Percentiles rank a stretch among this genome's conserved stretches.
Evolutionary conservation across 2,329 filamentous ascomycete species (phyloP).

Genomic region (Epichloe festucae): DNA sequence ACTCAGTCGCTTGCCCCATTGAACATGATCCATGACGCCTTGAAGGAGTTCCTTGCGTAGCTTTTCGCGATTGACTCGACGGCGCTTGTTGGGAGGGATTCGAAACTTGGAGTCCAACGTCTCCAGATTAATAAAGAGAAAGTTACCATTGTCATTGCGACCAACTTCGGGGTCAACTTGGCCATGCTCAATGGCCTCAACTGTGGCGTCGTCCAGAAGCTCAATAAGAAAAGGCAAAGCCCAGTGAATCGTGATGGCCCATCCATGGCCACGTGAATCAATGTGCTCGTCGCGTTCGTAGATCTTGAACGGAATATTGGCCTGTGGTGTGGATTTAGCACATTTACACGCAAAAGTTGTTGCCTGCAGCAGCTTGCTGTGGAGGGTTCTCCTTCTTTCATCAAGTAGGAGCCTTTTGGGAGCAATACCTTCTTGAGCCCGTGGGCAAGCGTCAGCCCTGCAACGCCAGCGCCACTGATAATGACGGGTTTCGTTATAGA

Average conservation of each 20-base stretch:
- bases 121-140: slow-evolving; percentile 27
- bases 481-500: slow-evolving; percentile 15
- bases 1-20: slow-evolving; percentile 20
- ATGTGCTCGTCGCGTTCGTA: slow-evolving; percentile 19
- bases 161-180: slow-evolving; percentile 25
- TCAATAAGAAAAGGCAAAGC: slow-evolving; percentile 24
- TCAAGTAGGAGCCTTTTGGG: neutral
- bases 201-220: slow-evolving; percentile 13
- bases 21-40: slow-evolving; percentile 16
- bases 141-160: slow-evolving; percentile 24
- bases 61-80: slow-evolving; percentile 24
- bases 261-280: slow-evolving; percentile 30
- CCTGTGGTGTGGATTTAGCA: slow-evolving; percentile 8
- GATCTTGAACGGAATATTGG: slow-evolving; percentile 18
- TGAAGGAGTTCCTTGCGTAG: slow-evolving; percentile 18
- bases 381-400: neutral
- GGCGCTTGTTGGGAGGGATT: slow-evolving; percentile 24
- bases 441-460: slow-evolving; percentile 24
- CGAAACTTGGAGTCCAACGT: slow-evolving; percentile 24
- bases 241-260: slow-evolving; percentile 50
- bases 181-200: slow-evolving; percentile 13
- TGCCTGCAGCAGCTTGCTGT: no score
- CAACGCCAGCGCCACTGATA: slow-evolving; percentile 25
- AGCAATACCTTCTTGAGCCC: slow-evolving; percentile 20
- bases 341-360: neutral